A percentile compares a stretch with the other conserved stretches of the same genome.
Evolutionary conservation across 352 stramenopile genomes (phyloP).

Genomic region (Phytopythium boreale): DNA sequence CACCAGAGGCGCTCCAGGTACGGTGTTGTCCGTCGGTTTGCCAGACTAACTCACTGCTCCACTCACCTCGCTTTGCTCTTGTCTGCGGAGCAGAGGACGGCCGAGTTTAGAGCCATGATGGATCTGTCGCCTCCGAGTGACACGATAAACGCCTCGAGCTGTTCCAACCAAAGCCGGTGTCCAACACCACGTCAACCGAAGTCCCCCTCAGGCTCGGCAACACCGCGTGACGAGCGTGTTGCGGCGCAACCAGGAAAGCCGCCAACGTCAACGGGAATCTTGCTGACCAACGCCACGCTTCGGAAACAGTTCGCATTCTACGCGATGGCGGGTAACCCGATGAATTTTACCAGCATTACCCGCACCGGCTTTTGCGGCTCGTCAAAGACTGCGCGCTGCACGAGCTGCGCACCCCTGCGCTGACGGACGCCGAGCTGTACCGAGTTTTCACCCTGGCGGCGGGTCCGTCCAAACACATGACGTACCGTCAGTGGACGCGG

Average conservation of each 20-base stretch:
- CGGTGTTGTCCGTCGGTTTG: not conserved
- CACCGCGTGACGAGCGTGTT: not conserved
- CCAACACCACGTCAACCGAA: not conserved
- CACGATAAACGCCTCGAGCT: not conserved
- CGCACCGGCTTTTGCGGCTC: conserved; percentile 64
- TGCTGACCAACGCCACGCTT: conserved; percentile 54
- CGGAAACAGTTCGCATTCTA: conserved; percentile 69
- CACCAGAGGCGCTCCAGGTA: conserved; percentile 46
- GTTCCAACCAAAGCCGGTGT: not conserved
- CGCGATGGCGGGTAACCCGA: conserved; percentile 56
- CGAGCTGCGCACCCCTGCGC: conserved; percentile 16
- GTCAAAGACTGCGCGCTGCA: conserved; percentile 58
- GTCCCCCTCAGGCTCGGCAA: not conserved
- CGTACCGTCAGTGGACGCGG: conserved; percentile 46
- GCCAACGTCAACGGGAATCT: conserved; percentile 3
- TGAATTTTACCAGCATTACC: conserved; percentile 61
- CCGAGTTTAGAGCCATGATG: conserved; percentile 37
- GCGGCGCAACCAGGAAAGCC: not conserved
- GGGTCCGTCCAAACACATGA: conserved; percentile 38
- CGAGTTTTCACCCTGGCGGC: conserved; percentile 42
- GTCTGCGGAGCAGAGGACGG: conserved; percentile 17
- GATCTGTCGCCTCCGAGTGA: conserved; percentile 15
- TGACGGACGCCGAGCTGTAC: conserved; percentile 56
- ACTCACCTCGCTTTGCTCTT: conserved; percentile 1
- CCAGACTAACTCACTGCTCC: no score